Conservation (phyloP, 1,284 basidiomycete species). For the Cutaneotrichosporon cyanovorans region DNA sequence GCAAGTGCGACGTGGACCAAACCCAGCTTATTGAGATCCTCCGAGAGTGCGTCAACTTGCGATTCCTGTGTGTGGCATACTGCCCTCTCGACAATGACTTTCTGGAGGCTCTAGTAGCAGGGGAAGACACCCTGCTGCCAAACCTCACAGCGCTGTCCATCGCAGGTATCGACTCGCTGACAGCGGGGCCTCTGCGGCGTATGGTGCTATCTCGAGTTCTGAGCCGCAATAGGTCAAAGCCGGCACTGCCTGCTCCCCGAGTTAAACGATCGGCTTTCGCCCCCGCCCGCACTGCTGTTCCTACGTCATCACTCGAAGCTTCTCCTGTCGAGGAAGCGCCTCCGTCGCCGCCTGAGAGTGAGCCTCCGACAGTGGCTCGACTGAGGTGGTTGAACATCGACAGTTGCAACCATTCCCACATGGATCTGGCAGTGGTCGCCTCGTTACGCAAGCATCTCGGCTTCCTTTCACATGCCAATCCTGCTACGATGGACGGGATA, state of each 20-base stretch:
- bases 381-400: slow-evolving; percentile 34
- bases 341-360: no score
- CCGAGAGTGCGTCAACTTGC: slow-evolving; percentile 9
- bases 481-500: neutral
- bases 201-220: slow-evolving; percentile 17
- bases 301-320: neutral
- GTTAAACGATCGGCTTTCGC: slow-evolving; percentile 3
- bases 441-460: slow-evolving; percentile 18
- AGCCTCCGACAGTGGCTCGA: no score
- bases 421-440: slow-evolving; percentile 12
- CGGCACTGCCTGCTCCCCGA: neutral
- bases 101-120: slow-evolving; percentile 20
- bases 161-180: slow-evolving; percentile 18
- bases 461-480: slow-evolving; percentile 22
- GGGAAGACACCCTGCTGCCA: slow-evolving; percentile 19
- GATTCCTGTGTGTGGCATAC: slow-evolving; percentile 28
- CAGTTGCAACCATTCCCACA: slow-evolving; percentile 26
- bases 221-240: neutral
- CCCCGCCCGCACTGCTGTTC: neutral
- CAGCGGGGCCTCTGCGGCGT: slow-evolving; percentile 18
- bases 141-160: slow-evolving; percentile 28
- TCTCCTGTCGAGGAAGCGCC: neutral
- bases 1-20: slow-evolving; percentile 10
- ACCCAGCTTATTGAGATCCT: slow-evolving; percentile 10
- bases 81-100: slow-evolving; percentile 22